Conservation (phyloP, 805 yeast species). For the Sugiyamaella marilandica region DNA sequence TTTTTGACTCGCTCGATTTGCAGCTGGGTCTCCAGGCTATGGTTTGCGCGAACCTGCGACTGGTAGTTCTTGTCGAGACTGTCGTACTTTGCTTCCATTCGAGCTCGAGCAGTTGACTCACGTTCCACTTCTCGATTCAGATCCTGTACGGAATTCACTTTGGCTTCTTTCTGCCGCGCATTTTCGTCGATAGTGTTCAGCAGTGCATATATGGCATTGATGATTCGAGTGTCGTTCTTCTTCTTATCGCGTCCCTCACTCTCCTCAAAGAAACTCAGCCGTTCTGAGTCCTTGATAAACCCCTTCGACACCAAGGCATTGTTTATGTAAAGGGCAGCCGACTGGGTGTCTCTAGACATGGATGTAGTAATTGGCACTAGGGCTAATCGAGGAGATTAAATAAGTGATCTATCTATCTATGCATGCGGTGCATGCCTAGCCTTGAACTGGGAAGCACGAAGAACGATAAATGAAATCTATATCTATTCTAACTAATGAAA, state of each 20-base stretch:
- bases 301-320: conserved; percentile 23
- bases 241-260: conserved; percentile 6
- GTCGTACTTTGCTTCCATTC: conserved; percentile 9
- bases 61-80: conserved; percentile 12
- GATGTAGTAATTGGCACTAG: not conserved
- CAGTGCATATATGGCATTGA: conserved; percentile 25
- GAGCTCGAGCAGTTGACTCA: not conserved
- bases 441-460: no score
- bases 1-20: not conserved
- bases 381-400: no score
- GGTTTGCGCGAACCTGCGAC: conserved; percentile 3
- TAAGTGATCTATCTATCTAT: no score
- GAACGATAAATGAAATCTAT: no score
- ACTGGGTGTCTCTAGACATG: conserved; percentile 11
- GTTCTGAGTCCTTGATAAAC: conserved; percentile 19
- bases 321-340: conserved; percentile 23
- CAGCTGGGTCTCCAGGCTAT: conserved; percentile 8
- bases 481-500: no score
- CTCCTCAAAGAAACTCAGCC: conserved; percentile 15
- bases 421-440: no score
- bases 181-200: conserved; percentile 21
- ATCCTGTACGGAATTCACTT: conserved; percentile 10
- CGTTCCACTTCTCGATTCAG: conserved; percentile 11
- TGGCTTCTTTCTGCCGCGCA: conserved; percentile 12
- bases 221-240: conserved; percentile 20